Percentiles rank a stretch among this genome's conserved stretches.
These are phyloP conservation scores for Hericium erinaceus DNA, from an alignment of 768 basidiomycete species.

Conservation along the genomic window DNA sequence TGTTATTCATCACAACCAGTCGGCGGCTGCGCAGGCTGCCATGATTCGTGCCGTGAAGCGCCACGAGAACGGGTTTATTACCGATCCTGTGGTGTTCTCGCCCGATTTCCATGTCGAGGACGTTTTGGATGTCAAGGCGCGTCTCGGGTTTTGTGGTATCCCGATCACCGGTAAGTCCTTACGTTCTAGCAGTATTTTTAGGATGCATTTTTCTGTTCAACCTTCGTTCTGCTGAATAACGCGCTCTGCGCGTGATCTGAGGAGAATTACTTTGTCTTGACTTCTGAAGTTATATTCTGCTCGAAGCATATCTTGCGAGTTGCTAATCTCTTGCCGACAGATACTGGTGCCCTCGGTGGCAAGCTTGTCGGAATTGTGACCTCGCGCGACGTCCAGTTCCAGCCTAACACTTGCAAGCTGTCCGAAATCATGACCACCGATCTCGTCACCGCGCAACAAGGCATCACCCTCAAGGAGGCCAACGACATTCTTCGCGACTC, in stretches of 20 bases:
- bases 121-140: conserved; percentile 86
- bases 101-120: conserved; percentile 74
- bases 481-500: conserved; percentile 92
- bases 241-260: conserved; percentile 68
- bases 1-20: conserved; percentile 96
- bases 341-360: conserved; percentile 78
- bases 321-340: conserved; percentile 31
- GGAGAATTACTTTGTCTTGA: conserved; percentile 31
- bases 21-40: conserved; percentile 76
- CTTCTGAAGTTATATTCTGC: background rate
- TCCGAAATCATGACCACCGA: conserved; percentile 82
- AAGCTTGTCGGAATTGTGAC: conserved; percentile 97
- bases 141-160: conserved; percentile 91
- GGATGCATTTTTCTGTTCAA: conserved; percentile 45
- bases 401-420: conserved; percentile 52
- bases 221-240: conserved; percentile 90
- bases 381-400: conserved; percentile 93
- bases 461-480: conserved; percentile 85
- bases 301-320: too few species aligned
- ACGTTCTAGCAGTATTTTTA: conserved; percentile 3
- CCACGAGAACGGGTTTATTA: conserved; percentile 98
- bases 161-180: conserved; percentile 87
- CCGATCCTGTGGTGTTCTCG: conserved; percentile 84
- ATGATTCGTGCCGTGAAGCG: conserved; percentile 98
- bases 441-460: conserved; percentile 79